phyloP scores from a whole-genome alignment of 2,329 filamentous ascomycete species.

The Xylariaceae sp. region DNA sequence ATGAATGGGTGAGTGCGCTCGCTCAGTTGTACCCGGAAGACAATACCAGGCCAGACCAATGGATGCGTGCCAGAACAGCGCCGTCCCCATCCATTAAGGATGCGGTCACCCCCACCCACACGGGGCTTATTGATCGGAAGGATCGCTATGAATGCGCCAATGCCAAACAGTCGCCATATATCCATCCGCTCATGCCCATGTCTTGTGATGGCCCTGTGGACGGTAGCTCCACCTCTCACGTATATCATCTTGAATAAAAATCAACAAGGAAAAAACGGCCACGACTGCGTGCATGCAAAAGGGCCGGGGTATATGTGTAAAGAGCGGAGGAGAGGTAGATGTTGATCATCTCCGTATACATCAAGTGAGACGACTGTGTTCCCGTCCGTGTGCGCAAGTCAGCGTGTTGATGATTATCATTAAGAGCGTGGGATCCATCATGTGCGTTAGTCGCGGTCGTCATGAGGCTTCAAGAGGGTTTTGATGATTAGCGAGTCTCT shows the following conservation, averaged over 20 bases:
- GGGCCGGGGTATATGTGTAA: neutral
- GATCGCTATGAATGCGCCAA: neutral
- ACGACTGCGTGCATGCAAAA: neutral
- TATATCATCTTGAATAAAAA: neutral
- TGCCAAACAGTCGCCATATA: neutral
- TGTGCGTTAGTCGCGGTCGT: neutral
- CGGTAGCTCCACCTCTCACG: neutral
- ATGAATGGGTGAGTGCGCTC: neutral
- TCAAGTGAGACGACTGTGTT: neutral
- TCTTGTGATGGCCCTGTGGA: neutral
- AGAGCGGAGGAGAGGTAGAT: neutral
- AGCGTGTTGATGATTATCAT: neutral
- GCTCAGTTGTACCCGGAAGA: neutral
- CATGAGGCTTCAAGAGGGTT: neutral
- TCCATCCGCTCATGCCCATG: neutral
- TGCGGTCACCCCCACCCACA: neutral
- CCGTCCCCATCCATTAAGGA: neutral
- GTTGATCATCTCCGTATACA: neutral
- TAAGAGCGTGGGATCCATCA: neutral
- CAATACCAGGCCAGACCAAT: neutral
- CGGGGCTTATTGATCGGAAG: conserved; percentile 9
- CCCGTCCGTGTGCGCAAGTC: neutral
- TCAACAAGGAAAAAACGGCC: neutral
- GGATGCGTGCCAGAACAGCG: neutral
- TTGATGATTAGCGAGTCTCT: neutral